phyloP scores from a whole-genome alignment of 345 rosid genomes.

The Camelina neglecta region DNA sequence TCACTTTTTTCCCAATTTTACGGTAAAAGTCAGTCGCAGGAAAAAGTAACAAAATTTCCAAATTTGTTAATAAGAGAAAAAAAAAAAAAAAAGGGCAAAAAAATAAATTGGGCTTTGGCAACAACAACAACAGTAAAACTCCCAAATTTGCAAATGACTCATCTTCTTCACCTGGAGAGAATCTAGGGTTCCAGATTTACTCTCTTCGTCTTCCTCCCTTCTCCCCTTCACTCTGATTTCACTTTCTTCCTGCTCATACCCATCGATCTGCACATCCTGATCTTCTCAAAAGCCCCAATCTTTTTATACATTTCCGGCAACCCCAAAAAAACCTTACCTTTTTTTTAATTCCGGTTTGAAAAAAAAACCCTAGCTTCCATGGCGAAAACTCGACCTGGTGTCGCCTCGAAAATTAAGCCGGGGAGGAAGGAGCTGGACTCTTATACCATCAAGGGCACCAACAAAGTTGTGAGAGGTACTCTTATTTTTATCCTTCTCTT shows the following conservation, averaged over 20 bases:
- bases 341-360: constrained; percentile 7
- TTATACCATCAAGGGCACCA: constrained; percentile 77
- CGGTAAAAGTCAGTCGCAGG: no score
- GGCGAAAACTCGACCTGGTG: constrained; percentile 54
- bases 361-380: constrained; percentile 31
- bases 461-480: constrained; percentile 71
- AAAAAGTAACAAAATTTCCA: constrained; percentile 10
- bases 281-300: constrained; percentile 17
- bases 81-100: constrained; percentile 17
- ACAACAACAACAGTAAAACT: constrained; percentile 29
- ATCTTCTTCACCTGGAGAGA: constrained; percentile 44
- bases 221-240: not conserved
- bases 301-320: constrained; percentile 31
- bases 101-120: constrained; percentile 12
- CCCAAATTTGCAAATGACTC: constrained; percentile 43
- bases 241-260: not conserved
- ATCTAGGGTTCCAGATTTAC: constrained; percentile 50
- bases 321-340: constrained; percentile 21
- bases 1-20: no score
- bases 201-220: constrained; percentile 32
- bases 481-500: not conserved
- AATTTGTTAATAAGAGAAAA: not conserved
- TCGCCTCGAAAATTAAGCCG: constrained; percentile 64
- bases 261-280: constrained; percentile 27
- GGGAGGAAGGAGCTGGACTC: constrained; percentile 78